phyloP scores from a whole-genome alignment of 116 monocot genomes.

The Trichopus zeylanicus region DNA sequence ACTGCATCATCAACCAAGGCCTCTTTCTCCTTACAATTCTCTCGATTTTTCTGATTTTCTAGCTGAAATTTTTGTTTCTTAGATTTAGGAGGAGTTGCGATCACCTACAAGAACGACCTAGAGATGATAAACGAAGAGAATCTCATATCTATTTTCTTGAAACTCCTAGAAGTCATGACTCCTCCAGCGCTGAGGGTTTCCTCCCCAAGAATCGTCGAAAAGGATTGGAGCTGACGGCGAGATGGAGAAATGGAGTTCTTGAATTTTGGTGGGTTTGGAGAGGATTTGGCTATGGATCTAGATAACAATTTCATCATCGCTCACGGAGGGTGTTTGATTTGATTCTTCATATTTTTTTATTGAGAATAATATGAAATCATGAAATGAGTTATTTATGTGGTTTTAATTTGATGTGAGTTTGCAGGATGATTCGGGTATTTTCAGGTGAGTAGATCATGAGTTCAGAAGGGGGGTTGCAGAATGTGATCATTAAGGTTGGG shows the following conservation, averaged over 20 bases:
- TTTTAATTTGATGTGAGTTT: background rate
- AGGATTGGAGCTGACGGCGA: conserved; percentile 67
- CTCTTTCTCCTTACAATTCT: conserved; percentile 1
- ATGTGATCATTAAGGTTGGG: conserved; percentile 85
- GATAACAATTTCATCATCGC: conserved; percentile 50
- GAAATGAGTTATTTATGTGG: background rate
- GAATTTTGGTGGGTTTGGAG: conserved; percentile 14
- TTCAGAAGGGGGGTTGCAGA: conserved; percentile 80
- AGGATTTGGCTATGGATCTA: conserved; percentile 13
- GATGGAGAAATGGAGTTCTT: too few species aligned
- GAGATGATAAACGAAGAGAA: conserved; percentile 76
- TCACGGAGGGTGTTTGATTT: conserved; percentile 60
- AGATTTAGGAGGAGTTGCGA: conserved; percentile 76
- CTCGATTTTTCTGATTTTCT: background rate
- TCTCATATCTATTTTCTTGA: conserved; percentile 44
- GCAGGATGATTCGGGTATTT: conserved; percentile 95
- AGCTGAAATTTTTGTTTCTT: background rate
- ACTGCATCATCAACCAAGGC: conserved; percentile 95
- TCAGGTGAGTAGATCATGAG: conserved; percentile 84
- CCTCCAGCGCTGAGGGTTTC: too few species aligned
- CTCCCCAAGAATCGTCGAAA: conserved; percentile 21
- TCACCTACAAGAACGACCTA: conserved; percentile 83
- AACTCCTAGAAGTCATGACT: conserved; percentile 61
- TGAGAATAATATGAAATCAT: background rate
- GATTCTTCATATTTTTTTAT: too few species aligned